A percentile compares a stretch with the other conserved stretches of the same genome.
These are phyloP conservation scores for Phytophthora multivora DNA, from an alignment of 352 stramenopile genomes.

Conservation along the genomic window DNA sequence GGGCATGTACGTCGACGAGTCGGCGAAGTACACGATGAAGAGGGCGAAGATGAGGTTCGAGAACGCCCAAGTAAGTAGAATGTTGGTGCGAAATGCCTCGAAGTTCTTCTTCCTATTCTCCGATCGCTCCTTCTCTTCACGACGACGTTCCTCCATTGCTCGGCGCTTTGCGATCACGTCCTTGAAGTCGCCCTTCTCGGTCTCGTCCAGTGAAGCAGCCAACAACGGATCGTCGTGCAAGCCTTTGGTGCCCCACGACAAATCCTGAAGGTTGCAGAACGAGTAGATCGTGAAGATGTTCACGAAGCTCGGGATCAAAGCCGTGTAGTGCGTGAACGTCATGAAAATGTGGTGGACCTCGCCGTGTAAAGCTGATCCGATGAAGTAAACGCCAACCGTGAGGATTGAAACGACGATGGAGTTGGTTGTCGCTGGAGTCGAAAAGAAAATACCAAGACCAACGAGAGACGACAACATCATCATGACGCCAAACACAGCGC, in stretches of 20 bases:
- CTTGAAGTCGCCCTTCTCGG: conserved; percentile 84
- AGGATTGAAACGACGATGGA: conserved; percentile 71
- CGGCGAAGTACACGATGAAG: conserved; percentile 71
- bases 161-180: conserved; percentile 82
- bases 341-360: conserved; percentile 87
- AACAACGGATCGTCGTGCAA: conserved; percentile 60
- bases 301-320: conserved; percentile 87
- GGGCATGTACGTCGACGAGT: conserved; percentile 62
- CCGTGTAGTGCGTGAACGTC: conserved; percentile 88
- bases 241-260: conserved; percentile 88
- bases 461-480: conserved; percentile 83
- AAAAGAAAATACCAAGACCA: conserved; percentile 78
- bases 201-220: conserved; percentile 48
- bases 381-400: conserved; percentile 82
- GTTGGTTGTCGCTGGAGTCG: conserved; percentile 47
- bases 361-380: conserved; percentile 77
- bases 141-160: conserved; percentile 68
- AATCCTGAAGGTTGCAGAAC: conserved; percentile 89
- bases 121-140: conserved; percentile 52
- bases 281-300: conserved; percentile 92
- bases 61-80: conserved; percentile 82
- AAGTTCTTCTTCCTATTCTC: conserved; percentile 83
- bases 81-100: conserved; percentile 84
- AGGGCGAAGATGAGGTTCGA: conserved; percentile 84
- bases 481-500: conserved; percentile 71